These are phyloP conservation scores for Starmerella vitae DNA, from an alignment of 805 yeast species.

Conservation along the genomic window DNA sequence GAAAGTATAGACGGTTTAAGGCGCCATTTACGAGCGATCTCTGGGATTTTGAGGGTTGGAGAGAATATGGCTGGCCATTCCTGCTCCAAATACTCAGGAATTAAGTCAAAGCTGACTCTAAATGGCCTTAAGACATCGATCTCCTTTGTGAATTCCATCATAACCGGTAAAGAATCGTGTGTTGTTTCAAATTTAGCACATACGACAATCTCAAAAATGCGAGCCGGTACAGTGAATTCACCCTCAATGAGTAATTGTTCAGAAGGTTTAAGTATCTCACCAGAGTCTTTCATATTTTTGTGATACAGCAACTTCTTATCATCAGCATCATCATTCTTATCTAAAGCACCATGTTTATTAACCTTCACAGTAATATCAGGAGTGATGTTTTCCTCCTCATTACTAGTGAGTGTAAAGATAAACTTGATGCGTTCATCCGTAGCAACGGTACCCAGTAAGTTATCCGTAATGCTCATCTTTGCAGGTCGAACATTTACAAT, in stretches of 20 bases:
- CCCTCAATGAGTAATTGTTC: slow-evolving; percentile 1
- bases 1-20: slow-evolving; percentile 24
- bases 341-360: background rate
- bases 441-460: slow-evolving; percentile 17
- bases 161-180: slow-evolving; percentile 22
- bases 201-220: slow-evolving; percentile 11
- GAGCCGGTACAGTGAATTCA: slow-evolving; percentile 7
- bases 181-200: slow-evolving; percentile 17
- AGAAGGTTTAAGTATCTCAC: background rate
- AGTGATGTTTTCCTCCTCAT: slow-evolving; percentile 21
- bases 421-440: slow-evolving; percentile 22
- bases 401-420: slow-evolving; percentile 17
- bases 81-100: slow-evolving; percentile 25
- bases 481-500: slow-evolving; percentile 25
- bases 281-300: background rate
- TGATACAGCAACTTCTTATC: background rate
- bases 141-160: slow-evolving; percentile 16
- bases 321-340: background rate
- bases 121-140: slow-evolving; percentile 28
- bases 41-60: slow-evolving; percentile 23
- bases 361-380: slow-evolving; percentile 11
- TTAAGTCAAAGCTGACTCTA: slow-evolving; percentile 27
- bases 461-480: slow-evolving; percentile 14
- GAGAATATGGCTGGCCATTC: slow-evolving; percentile 31
- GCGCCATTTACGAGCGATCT: slow-evolving; percentile 27